Conservation (phyloP, 345 rosid genomes). For the Corymbia maculata region DNA sequence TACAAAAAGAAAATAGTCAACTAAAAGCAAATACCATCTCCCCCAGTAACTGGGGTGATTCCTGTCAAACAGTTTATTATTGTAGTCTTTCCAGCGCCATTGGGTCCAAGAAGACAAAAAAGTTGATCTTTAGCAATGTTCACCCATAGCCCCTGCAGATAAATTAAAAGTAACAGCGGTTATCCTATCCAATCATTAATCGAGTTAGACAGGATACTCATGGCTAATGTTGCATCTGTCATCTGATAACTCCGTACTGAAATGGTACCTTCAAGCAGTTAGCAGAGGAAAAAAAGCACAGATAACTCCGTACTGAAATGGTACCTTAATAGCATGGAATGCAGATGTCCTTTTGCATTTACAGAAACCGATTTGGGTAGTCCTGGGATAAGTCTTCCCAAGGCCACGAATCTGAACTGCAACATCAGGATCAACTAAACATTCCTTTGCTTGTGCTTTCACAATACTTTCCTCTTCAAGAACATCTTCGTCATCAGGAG, state of each 20-base stretch:
- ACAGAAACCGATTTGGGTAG: conserved; percentile 37
- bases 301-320: neutral
- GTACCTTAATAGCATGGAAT: conserved; percentile 77
- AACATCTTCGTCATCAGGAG: conserved; percentile 83
- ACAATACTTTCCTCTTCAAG: conserved; percentile 71
- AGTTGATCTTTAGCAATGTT: conserved; percentile 75
- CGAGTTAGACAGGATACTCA: neutral
- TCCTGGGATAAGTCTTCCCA: conserved; percentile 67
- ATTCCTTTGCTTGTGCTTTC: conserved; percentile 42
- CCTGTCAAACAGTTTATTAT: conserved; percentile 86
- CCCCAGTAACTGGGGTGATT: conserved; percentile 66
- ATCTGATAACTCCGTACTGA: neutral
- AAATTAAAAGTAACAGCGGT: neutral
- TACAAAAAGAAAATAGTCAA: neutral
- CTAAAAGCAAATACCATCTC: conserved; percentile 54
- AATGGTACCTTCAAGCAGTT: neutral
- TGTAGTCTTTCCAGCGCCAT: conserved; percentile 96
- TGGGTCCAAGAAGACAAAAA: conserved; percentile 96
- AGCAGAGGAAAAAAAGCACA: neutral
- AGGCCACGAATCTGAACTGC: conserved; percentile 86
- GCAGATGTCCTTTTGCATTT: conserved; percentile 78
- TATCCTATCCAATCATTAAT: neutral
- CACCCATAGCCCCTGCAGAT: conserved; percentile 66
- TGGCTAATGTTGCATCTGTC: neutral
- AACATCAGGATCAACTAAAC: conserved; percentile 35